These are phyloP conservation scores for Cystobasidium tubakii DNA, from an alignment of 768 basidiomycete genomes.

Conservation along the genomic window DNA sequence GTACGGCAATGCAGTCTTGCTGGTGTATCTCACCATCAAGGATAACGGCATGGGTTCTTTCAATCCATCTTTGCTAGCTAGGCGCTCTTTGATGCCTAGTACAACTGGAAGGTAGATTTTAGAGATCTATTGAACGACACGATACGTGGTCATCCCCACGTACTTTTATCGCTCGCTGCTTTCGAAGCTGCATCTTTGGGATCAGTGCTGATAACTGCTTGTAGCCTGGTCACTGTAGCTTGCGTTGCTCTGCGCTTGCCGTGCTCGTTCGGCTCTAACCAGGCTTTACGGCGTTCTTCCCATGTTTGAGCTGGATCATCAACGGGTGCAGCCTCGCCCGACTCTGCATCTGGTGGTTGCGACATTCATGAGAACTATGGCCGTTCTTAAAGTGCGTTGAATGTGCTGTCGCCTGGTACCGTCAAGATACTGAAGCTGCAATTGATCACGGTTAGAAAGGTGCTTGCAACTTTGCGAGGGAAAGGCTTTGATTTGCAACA, in stretches of 20 bases:
- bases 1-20: not conserved
- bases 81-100: not conserved
- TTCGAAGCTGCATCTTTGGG: not conserved
- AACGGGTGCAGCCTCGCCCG: not conserved
- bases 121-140: not conserved
- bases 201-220: not conserved
- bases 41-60: conserved; percentile 29
- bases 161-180: not conserved
- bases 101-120: not conserved
- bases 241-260: not conserved
- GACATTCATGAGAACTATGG: conserved; percentile 7
- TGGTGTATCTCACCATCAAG: conserved; percentile 10
- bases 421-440: no score
- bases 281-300: conserved; percentile 21
- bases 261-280: conserved; percentile 6
- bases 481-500: not conserved
- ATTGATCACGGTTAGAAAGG: not conserved
- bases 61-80: conserved; percentile 5
- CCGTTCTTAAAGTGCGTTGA: not conserved
- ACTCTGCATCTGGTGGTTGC: not conserved
- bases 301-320: conserved; percentile 14
- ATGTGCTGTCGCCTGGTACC: no score
- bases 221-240: not conserved
- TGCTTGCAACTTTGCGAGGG: not conserved
- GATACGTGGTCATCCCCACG: not conserved